These are phyloP conservation scores for Ostreobium quekettii DNA, from an alignment of 139 green algal species.

Conservation along the genomic window DNA sequence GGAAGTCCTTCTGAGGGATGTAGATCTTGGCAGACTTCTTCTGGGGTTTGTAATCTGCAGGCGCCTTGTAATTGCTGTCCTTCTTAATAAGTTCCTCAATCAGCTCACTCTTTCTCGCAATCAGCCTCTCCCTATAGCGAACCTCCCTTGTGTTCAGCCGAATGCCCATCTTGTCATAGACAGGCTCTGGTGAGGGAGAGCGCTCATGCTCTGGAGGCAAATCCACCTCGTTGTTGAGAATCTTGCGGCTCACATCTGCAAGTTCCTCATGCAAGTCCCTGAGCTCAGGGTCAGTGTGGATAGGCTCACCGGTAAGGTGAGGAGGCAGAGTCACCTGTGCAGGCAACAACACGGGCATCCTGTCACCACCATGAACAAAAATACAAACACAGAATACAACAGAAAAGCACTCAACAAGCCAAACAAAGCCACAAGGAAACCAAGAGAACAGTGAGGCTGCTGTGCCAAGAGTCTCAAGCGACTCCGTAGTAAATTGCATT, in stretches of 20 bases:
- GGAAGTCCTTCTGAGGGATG: conserved; percentile 85
- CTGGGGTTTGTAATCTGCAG: conserved; percentile 65
- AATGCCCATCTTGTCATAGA: conserved; percentile 86
- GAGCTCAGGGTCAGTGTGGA: conserved; percentile 35
- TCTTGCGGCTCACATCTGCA: conserved; percentile 32
- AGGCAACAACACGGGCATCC: too few species aligned
- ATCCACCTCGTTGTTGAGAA: conserved; percentile 22
- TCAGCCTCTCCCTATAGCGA: conserved; percentile 40
- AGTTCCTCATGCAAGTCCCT: conserved; percentile 38
- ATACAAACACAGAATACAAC: too few species aligned
- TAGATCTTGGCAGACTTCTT: conserved; percentile 84
- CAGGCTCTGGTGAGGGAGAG: conserved; percentile 78
- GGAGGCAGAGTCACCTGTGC: conserved; percentile 36
- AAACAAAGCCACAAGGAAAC: too few species aligned
- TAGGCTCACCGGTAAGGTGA: conserved; percentile 29
- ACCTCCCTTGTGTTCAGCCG: conserved; percentile 87
- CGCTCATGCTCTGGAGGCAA: conserved; percentile 61
- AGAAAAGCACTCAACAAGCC: too few species aligned
- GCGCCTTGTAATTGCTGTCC: conserved; percentile 74
- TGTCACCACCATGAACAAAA: too few species aligned
- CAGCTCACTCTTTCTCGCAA: conserved; percentile 32
- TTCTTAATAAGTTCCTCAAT: conserved; percentile 90
- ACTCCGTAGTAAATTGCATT: too few species aligned
- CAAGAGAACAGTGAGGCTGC: too few species aligned
- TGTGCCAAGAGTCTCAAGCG: too few species aligned